Conservation (phyloP, 768 basidiomycete species). For the Chlorophyllum brunneum region DNA sequence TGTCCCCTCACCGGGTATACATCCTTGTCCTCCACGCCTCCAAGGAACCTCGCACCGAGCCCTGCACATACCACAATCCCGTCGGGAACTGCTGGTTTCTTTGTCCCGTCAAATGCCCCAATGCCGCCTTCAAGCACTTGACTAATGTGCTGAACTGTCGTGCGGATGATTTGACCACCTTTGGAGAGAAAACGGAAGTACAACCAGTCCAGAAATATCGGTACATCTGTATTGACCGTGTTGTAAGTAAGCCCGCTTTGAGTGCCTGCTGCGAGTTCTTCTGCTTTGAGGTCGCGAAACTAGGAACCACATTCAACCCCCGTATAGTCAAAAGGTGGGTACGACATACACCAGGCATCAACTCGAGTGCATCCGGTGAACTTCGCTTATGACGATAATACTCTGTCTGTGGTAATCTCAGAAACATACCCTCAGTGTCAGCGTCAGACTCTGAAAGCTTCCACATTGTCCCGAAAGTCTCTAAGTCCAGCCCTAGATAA, state of each 20-base stretch:
- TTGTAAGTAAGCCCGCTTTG: slow-evolving; percentile 48
- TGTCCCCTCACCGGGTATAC: slow-evolving; percentile 79
- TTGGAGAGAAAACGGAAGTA: slow-evolving; percentile 47
- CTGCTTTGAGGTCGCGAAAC: slow-evolving; percentile 25
- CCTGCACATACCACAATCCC: slow-evolving; percentile 68
- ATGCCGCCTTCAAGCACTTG: slow-evolving; percentile 57
- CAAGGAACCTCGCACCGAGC: slow-evolving; percentile 62
- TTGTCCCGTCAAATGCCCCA: slow-evolving; percentile 17
- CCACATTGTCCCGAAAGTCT: slow-evolving; percentile 65
- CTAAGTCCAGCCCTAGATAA: slow-evolving; percentile 47
- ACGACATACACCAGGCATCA: slow-evolving; percentile 20
- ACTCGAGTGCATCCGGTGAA: slow-evolving; percentile 15
- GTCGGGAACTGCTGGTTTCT: slow-evolving; percentile 28
- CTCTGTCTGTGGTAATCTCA: slow-evolving; percentile 52
- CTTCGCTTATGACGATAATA: slow-evolving; percentile 23
- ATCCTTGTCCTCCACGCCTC: slow-evolving; percentile 70
- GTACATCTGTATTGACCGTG: slow-evolving; percentile 59
- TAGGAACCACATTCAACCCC: no score
- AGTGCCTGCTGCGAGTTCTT: slow-evolving; percentile 21
- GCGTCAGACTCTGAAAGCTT: slow-evolving; percentile 47
- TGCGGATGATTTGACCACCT: slow-evolving; percentile 54
- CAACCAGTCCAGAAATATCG: slow-evolving; percentile 57
- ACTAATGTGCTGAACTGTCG: slow-evolving; percentile 55
- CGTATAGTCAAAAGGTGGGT: slow-evolving; percentile 23
- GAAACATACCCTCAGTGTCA: slow-evolving; percentile 48